These are phyloP conservation scores for Zygoascus sp. DNA, from an alignment of 1,139 yeast species.

Conservation along the genomic window DNA sequence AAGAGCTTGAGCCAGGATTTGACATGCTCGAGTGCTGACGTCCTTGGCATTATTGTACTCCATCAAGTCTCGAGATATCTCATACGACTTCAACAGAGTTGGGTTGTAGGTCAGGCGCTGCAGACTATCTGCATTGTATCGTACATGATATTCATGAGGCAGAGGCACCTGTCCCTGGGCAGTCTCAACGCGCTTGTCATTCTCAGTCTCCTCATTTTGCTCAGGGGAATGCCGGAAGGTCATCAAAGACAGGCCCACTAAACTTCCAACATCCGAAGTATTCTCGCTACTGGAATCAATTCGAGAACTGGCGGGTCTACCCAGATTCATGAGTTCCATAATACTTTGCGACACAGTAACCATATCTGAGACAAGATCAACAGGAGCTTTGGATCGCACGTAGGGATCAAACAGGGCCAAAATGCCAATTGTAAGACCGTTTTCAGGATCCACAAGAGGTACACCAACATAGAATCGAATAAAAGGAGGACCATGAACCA, in stretches of 20 bases:
- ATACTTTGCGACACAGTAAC: conserved; percentile 42
- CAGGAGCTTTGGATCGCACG: conserved; percentile 40
- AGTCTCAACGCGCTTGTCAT: not conserved
- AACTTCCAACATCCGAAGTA: conserved; percentile 1
- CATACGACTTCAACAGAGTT: conserved; percentile 28
- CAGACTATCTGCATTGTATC: conserved; percentile 10
- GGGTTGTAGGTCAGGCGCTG: conserved; percentile 17
- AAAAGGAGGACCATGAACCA: conserved; percentile 57
- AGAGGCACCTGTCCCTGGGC: not conserved
- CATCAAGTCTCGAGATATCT: conserved; percentile 42
- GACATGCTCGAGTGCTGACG: conserved; percentile 36
- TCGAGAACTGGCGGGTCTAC: conserved; percentile 17
- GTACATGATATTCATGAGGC: conserved; percentile 15
- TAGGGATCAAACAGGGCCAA: conserved; percentile 56
- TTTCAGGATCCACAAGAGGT: conserved; percentile 42
- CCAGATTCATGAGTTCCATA: conserved; percentile 41
- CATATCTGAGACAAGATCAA: conserved; percentile 37
- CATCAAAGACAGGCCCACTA: not conserved
- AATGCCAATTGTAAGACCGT: conserved; percentile 49
- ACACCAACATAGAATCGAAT: conserved; percentile 62
- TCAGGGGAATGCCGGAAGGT: not conserved
- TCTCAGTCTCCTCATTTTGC: not conserved
- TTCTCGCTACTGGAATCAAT: conserved; percentile 19
- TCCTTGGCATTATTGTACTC: conserved; percentile 37
- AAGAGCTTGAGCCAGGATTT: conserved; percentile 39